Percentiles rank a stretch among this genome's conserved stretches.
These are phyloP conservation scores for Coniochaeta sp. DNA, from an alignment of 2,329 filamentous ascomycete genomes.

Conservation along the genomic window DNA sequence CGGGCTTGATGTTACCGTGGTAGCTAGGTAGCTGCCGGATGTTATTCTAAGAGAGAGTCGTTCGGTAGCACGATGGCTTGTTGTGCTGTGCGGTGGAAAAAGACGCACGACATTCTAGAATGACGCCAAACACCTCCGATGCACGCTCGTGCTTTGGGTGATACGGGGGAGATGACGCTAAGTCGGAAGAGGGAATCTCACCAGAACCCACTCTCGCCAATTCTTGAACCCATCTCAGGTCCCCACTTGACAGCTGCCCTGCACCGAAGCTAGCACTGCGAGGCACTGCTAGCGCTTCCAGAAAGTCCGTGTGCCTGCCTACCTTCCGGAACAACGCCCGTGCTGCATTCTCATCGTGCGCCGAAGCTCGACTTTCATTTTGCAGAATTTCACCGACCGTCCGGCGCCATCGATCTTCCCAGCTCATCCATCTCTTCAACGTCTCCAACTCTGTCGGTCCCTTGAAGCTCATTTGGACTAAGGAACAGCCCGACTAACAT, in stretches of 20 bases:
- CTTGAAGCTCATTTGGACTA: background rate
- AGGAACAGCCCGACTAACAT: no score
- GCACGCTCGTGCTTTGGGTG: background rate
- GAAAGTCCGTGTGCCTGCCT: no score
- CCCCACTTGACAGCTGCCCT: no score
- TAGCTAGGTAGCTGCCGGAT: no score
- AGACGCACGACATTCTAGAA: background rate
- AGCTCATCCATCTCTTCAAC: no score
- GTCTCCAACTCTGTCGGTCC: background rate
- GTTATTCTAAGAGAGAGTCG: no score
- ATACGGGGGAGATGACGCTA: background rate
- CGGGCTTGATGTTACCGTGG: background rate
- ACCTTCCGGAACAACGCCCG: no score
- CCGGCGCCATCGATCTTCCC: background rate
- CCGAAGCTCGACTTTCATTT: background rate
- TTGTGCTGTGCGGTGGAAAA: no score
- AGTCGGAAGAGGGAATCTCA: background rate
- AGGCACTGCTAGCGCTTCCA: no score
- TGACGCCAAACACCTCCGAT: background rate
- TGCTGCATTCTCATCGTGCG: background rate
- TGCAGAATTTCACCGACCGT: background rate
- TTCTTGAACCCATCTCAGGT: no score
- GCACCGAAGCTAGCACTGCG: no score
- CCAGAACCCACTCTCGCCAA: background rate
- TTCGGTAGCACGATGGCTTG: no score